phyloP scores from a whole-genome alignment of 768 basidiomycete species.

The Leccinum uliginosum region DNA sequence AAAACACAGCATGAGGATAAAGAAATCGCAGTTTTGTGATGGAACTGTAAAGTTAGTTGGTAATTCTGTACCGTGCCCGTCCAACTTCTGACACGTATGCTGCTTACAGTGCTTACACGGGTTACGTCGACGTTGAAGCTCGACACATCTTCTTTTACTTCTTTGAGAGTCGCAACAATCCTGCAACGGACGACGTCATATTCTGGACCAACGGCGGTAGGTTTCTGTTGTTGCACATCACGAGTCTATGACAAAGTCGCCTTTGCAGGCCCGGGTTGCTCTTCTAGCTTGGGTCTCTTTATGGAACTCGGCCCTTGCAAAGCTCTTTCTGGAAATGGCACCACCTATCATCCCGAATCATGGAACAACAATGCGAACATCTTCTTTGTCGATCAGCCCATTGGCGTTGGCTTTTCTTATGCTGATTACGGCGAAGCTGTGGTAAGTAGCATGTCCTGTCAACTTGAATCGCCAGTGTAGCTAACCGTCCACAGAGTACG shows the following conservation, averaged over 20 bases:
- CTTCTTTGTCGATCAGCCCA: constrained; percentile 45
- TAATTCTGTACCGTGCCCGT: not conserved
- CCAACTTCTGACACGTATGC: not conserved
- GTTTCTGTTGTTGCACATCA: constrained; percentile 21
- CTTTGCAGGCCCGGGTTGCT: constrained; percentile 43
- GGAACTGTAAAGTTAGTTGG: constrained; percentile 34
- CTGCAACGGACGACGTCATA: constrained; percentile 54
- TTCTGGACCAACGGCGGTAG: constrained; percentile 56
- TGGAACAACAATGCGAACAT: constrained; percentile 64
- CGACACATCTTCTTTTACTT: constrained; percentile 72
- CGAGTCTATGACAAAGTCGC: not conserved
- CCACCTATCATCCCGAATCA: constrained; percentile 52
- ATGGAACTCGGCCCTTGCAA: constrained; percentile 78
- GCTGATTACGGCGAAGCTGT: constrained; percentile 40
- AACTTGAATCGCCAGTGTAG: not conserved
- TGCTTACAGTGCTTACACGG: constrained; percentile 48
- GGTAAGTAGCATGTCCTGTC: constrained; percentile 21
- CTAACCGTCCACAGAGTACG: constrained; percentile 38
- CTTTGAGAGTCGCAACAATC: constrained; percentile 63
- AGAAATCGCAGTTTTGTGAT: constrained; percentile 38
- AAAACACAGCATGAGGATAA: constrained; percentile 38
- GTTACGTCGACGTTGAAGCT: constrained; percentile 64
- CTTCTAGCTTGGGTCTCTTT: constrained; percentile 60
- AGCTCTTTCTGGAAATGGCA: constrained; percentile 45
- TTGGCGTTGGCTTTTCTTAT: constrained; percentile 45